A percentile compares a stretch with the other conserved stretches of the same genome.
Conservation (phyloP, 2,329 filamentous ascomycete genomes). For the Pezicula radicicola region DNA sequence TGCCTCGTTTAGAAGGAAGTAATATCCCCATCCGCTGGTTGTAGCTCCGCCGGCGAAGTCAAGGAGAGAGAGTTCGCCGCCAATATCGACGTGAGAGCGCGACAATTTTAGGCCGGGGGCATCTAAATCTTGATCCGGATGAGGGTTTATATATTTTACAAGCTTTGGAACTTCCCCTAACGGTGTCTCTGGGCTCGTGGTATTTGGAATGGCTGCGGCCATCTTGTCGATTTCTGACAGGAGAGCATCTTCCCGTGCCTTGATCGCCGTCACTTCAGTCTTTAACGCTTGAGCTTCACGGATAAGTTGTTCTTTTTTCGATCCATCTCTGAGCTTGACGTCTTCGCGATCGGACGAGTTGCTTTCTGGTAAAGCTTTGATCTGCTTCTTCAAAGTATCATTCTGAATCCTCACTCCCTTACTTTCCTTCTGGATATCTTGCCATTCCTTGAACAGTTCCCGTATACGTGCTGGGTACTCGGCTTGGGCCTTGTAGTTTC, state of each 20-base stretch:
- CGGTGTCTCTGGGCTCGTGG: slow-evolving; percentile 76
- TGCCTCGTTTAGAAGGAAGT: slow-evolving; percentile 89
- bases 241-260: slow-evolving; percentile 58
- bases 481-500: slow-evolving; percentile 70
- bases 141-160: slow-evolving; percentile 76
- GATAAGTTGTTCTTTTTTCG: slow-evolving; percentile 52
- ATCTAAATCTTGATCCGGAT: slow-evolving; percentile 39
- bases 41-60: slow-evolving; percentile 81
- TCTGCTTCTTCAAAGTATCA: slow-evolving; percentile 59
- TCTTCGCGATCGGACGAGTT: slow-evolving; percentile 27
- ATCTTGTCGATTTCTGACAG: slow-evolving; percentile 67
- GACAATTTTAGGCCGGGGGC: slow-evolving; percentile 37
- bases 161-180: slow-evolving; percentile 62
- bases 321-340: slow-evolving; percentile 16
- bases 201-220: slow-evolving; percentile 79
- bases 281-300: slow-evolving; percentile 65
- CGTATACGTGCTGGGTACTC: slow-evolving; percentile 54
- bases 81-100: slow-evolving; percentile 83
- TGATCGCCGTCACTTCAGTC: slow-evolving; percentile 54
- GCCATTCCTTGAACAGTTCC: slow-evolving; percentile 53
- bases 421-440: slow-evolving; percentile 56
- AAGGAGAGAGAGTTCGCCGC: slow-evolving; percentile 79
- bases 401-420: slow-evolving; percentile 61
- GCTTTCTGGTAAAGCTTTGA: slow-evolving; percentile 40
- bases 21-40: slow-evolving; percentile 96